These are phyloP conservation scores for Fraxinus quadrangulata DNA, from an alignment of 257 asterid genomes.

Conservation along the genomic window DNA sequence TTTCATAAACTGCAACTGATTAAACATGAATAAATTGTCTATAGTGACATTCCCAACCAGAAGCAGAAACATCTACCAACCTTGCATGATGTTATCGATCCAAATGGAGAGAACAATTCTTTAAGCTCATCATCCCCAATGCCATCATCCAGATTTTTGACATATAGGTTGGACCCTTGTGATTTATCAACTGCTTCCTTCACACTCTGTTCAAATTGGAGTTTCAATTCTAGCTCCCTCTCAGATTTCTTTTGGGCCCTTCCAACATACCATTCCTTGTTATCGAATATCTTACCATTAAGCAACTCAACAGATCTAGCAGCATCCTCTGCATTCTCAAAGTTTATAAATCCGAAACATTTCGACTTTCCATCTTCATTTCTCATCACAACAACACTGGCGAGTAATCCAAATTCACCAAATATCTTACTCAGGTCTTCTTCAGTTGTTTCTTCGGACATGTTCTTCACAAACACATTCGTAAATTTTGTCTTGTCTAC, in stretches of 20 bases:
- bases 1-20: constrained; percentile 6
- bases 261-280: constrained; percentile 86
- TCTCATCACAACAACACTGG: constrained; percentile 77
- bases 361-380: constrained; percentile 82
- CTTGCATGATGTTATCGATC: constrained; percentile 90
- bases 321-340: constrained; percentile 89
- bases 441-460: constrained; percentile 71
- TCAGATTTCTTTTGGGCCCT: constrained; percentile 95
- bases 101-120: constrained; percentile 79
- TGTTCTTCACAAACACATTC: constrained; percentile 82
- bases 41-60: background rate
- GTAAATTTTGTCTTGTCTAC: constrained; percentile 66
- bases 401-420: constrained; percentile 66
- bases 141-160: constrained; percentile 84
- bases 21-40: background rate
- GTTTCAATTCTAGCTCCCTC: constrained; percentile 71
- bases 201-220: constrained; percentile 72
- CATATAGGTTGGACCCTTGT: constrained; percentile 74
- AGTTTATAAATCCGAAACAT: constrained; percentile 90
- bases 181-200: constrained; percentile 83
- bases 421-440: constrained; percentile 67
- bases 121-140: constrained; percentile 81
- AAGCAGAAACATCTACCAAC: constrained; percentile 34
- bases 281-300: constrained; percentile 66
- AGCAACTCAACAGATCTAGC: constrained; percentile 82